phyloP scores from a whole-genome alignment of 1,284 basidiomycete species.

The Moesziomyces globuligerus region DNA sequence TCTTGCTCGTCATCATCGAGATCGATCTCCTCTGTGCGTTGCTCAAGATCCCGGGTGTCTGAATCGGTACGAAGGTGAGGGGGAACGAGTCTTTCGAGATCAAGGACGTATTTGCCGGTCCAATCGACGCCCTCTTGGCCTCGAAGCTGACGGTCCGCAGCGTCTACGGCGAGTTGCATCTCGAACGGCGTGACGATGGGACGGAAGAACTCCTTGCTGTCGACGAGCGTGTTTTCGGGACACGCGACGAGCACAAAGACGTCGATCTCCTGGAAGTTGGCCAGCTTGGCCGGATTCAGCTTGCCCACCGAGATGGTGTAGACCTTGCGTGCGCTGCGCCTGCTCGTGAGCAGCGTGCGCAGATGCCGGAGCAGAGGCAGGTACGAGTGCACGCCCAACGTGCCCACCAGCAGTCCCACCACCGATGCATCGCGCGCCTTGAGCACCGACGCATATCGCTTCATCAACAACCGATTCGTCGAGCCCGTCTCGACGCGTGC shows the following conservation, averaged over 20 bases:
- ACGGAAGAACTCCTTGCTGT: slow-evolving; percentile 82
- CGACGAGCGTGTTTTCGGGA: slow-evolving; percentile 89
- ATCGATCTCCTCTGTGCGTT: slow-evolving; percentile 9
- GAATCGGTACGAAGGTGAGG: slow-evolving; percentile 43
- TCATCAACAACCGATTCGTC: slow-evolving; percentile 85
- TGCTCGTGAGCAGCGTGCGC: slow-evolving; percentile 39
- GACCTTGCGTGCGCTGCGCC: slow-evolving; percentile 75
- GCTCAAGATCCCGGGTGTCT: not conserved
- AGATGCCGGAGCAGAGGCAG: slow-evolving; percentile 47
- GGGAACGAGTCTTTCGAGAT: slow-evolving; percentile 74
- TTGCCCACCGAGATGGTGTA: slow-evolving; percentile 97
- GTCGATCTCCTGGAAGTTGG: slow-evolving; percentile 95
- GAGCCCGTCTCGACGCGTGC: slow-evolving; percentile 72
- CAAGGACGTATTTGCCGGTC: slow-evolving; percentile 83
- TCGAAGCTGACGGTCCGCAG: slow-evolving; percentile 44
- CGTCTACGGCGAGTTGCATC: slow-evolving; percentile 79
- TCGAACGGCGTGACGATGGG: slow-evolving; percentile 97
- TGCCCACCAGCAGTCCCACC: slow-evolving; percentile 93
- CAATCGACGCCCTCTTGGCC: slow-evolving; percentile 69
- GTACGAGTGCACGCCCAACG: slow-evolving; percentile 77
- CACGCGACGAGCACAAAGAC: slow-evolving; percentile 95
- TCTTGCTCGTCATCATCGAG: slow-evolving; percentile 14
- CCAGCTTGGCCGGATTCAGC: slow-evolving; percentile 92
- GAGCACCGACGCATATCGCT: slow-evolving; percentile 86
- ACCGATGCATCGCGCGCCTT: slow-evolving; percentile 91